Conservation (phyloP, 129 eudicot species). For the Chrysanthemum seticuspe region DNA sequence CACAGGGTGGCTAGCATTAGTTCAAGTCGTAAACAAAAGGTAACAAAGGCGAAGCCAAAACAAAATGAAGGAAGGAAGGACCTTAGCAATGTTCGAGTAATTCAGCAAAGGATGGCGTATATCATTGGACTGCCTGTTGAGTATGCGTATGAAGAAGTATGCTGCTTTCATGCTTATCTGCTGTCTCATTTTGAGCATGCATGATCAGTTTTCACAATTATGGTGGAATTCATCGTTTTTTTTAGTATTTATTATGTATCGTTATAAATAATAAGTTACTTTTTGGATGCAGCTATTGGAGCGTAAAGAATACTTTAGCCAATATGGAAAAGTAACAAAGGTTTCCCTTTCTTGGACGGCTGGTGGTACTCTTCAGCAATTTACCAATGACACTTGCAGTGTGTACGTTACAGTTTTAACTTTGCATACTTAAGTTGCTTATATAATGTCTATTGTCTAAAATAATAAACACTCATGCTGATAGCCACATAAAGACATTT, state of each 20-base stretch:
- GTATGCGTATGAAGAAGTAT: slow-evolving; percentile 82
- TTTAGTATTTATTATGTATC: neutral
- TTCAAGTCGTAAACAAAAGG: slow-evolving; percentile 62
- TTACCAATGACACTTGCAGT: slow-evolving; percentile 72
- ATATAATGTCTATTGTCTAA: too few relatives aligned
- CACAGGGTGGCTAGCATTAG: slow-evolving; percentile 49
- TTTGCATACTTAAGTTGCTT: neutral
- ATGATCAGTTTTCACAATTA: neutral
- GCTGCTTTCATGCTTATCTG: slow-evolving; percentile 15
- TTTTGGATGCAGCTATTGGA: slow-evolving; percentile 51
- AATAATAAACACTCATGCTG: too few relatives aligned
- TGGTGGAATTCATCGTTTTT: slow-evolving; percentile 8
- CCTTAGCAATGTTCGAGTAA: slow-evolving; percentile 70
- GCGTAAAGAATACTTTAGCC: slow-evolving; percentile 70
- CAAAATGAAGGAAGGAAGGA: slow-evolving; percentile 68
- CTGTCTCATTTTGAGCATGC: too few relatives aligned
- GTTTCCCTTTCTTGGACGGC: slow-evolving; percentile 81
- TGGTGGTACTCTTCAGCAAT: slow-evolving; percentile 78
- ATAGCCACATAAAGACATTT: too few relatives aligned
- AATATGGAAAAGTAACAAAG: slow-evolving; percentile 74
- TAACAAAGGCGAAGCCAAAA: slow-evolving; percentile 67
- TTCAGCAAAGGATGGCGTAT: slow-evolving; percentile 86
- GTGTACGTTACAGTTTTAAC: slow-evolving; percentile 50
- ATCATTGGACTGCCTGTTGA: slow-evolving; percentile 82
- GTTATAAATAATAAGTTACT: slow-evolving; percentile 4